Base-by-base conservation (phyloP, 148 eudicot genomes). In the Rheum nobile region DNA sequence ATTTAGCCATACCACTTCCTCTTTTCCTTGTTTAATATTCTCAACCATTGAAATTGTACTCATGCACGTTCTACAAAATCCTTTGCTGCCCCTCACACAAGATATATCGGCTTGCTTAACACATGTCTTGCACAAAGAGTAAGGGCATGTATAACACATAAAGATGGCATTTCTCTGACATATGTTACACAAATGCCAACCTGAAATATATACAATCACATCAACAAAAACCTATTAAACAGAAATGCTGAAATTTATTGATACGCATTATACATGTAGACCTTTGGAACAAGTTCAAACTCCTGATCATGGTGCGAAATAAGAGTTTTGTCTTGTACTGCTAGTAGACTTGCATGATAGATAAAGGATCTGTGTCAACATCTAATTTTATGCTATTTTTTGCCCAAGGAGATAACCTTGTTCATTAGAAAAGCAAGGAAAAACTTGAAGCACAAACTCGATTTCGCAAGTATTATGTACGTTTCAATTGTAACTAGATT, bases 81-180 rank as follows among this genome's bases (percentile, higher is more conserved):
- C 98, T 84, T 86, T 89, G 78, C 86, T 88, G 71, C 88, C 91
- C 83, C 98, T 87, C 26, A 91, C 93, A 71, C 86, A 74, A 50
- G 85, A 68, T 43, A 79, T 88, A 79, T 88, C 93, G 72, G 93
- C 81, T 72, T 88, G 88, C 83, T 84, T 89, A 50, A 82, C 87
- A 79, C 98, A 94, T 67, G 91, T 84, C 83, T 91, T 94, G 89
- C 98, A 94, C 75, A 91, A 78, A 32, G 98, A 91, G 81, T 83
- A 88, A 12, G 97, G 86, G 68, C 98, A 94, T 24, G 97, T 94
- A 80, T 91, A 94, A 80, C 98, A 94, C 98, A 94, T 84, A 74
- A 86, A 90, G 77, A 86, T 82, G 26, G 98, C 81, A 67, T 87
- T 81, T 87, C 84, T 94, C 84, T 88, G 85, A 81, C 98, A 94